Conservation (phyloP, 495 filamentous ascomycete genomes). For the Annulohypoxylon moriforme region DNA sequence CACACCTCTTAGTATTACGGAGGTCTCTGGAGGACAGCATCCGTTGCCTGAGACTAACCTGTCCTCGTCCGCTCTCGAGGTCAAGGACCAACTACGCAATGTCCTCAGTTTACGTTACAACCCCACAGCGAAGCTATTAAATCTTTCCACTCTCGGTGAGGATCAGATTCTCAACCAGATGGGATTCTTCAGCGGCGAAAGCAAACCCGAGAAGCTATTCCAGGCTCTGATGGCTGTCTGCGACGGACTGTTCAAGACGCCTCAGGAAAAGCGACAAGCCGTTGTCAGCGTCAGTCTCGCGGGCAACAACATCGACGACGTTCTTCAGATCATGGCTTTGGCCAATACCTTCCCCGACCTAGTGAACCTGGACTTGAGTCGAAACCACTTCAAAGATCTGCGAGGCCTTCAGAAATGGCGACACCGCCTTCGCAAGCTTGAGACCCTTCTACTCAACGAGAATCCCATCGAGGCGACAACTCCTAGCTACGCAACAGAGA, state of each 20-base stretch:
- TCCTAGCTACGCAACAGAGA: conserved; percentile 72
- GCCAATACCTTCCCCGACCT: conserved; percentile 81
- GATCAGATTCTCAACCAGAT: conserved; percentile 75
- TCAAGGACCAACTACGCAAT: conserved; percentile 55
- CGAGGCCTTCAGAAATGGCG: conserved; percentile 80
- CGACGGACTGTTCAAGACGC: conserved; percentile 73
- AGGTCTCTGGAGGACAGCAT: conserved; percentile 47
- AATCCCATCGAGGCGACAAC: conserved; percentile 76
- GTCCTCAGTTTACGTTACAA: conserved; percentile 83
- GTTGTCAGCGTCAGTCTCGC: conserved; percentile 81
- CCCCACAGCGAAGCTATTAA: conserved; percentile 73
- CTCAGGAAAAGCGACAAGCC: conserved; percentile 73
- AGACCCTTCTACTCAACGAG: conserved; percentile 80
- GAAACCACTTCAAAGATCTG: conserved; percentile 77
- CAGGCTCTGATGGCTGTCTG: conserved; percentile 86
- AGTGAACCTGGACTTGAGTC: conserved; percentile 84
- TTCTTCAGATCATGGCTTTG: conserved; percentile 75
- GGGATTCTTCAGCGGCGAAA: conserved; percentile 77
- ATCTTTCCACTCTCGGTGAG: conserved; percentile 77
- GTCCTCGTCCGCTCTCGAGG: conserved; percentile 57
- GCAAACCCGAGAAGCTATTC: conserved; percentile 87
- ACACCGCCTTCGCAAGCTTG: conserved; percentile 76
- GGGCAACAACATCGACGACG: conserved; percentile 76
- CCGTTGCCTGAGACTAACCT: conserved; percentile 36
- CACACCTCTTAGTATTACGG: conserved; percentile 64